A percentile compares a stretch with the other conserved stretches of the same genome.
Evolutionary conservation across 257 asterid genomes (phyloP).

Genomic region (Penstemon newberryi): DNA sequence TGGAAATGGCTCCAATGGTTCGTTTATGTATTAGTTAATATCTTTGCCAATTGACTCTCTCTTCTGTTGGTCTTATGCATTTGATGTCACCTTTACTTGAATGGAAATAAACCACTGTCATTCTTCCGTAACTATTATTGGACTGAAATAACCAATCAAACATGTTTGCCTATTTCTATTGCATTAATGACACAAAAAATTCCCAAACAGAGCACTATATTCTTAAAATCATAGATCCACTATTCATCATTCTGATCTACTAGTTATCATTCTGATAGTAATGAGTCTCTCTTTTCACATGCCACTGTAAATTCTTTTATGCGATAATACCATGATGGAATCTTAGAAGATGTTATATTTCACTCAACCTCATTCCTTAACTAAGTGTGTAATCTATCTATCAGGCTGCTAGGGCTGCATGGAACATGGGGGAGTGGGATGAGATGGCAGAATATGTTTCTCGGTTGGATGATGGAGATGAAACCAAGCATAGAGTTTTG

Average conservation of each 20-base stretch:
- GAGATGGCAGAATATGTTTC: slow-evolving; percentile 98
- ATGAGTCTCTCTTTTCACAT: slow-evolving; percentile 15
- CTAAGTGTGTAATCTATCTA: slow-evolving; percentile 23
- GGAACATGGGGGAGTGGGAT: slow-evolving; percentile 99
- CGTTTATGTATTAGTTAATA: slow-evolving; percentile 23
- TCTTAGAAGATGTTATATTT: slow-evolving; percentile 15
- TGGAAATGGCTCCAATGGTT: slow-evolving; percentile 99
- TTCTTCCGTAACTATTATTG: slow-evolving; percentile 19
- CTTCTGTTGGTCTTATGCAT: slow-evolving; percentile 22
- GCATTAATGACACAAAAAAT: neutral
- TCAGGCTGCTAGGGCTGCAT: slow-evolving; percentile 98
- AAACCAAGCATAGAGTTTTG: slow-evolving; percentile 79
- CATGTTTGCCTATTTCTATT: neutral
- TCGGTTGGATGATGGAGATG: slow-evolving; percentile 98
- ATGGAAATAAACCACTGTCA: slow-evolving; percentile 12
- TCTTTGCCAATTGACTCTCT: slow-evolving; percentile 4
- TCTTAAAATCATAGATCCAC: neutral
- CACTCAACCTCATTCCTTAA: slow-evolving; percentile 13
- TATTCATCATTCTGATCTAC: slow-evolving; percentile 4
- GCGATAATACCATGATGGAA: neutral
- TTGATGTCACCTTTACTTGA: neutral
- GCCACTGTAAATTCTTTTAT: neutral
- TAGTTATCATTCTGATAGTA: neutral
- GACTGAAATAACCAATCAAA: slow-evolving; percentile 13
- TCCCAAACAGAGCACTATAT: slow-evolving; percentile 9